Conservation (phyloP, 1,284 basidiomycete species). For the Naganishia albida region DNA sequence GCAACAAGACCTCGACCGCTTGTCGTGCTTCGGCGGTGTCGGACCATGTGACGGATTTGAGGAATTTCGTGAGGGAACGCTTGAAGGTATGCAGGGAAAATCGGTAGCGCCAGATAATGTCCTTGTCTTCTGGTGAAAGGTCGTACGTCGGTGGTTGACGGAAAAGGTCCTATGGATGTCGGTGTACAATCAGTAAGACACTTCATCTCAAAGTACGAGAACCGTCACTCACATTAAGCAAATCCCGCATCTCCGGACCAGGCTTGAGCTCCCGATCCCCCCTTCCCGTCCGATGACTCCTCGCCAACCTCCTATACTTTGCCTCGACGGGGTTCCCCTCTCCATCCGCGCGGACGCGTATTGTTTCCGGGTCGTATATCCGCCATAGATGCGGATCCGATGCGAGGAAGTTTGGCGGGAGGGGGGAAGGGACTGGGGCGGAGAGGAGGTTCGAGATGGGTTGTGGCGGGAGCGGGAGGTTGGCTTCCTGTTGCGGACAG, state of each 20-base stretch:
- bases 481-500: constrained; percentile 40
- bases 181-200: background rate
- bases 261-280: constrained; percentile 96
- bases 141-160: constrained; percentile 84
- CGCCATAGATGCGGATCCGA: constrained; percentile 76
- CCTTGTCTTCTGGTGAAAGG: constrained; percentile 88
- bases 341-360: constrained; percentile 39
- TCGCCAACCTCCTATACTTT: constrained; percentile 90
- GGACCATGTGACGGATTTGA: constrained; percentile 97
- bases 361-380: constrained; percentile 81
- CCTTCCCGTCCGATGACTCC: constrained; percentile 90
- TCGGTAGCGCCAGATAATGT: constrained; percentile 96
- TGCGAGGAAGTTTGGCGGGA: constrained; percentile 57
- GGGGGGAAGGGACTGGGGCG: constrained; percentile 42
- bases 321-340: constrained; percentile 96
- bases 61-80: constrained; percentile 90
- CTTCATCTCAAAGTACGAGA: constrained; percentile 6
- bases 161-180: constrained; percentile 72
- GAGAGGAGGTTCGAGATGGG: constrained; percentile 45
- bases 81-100: constrained; percentile 90
- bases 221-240: constrained; percentile 70
- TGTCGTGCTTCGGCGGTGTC: constrained; percentile 96
- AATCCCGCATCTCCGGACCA: constrained; percentile 90
- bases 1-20: constrained; percentile 91
- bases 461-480: constrained; percentile 45